Conservation (phyloP, 306 rosid species). For the Trichosanthes cucumerina region DNA sequence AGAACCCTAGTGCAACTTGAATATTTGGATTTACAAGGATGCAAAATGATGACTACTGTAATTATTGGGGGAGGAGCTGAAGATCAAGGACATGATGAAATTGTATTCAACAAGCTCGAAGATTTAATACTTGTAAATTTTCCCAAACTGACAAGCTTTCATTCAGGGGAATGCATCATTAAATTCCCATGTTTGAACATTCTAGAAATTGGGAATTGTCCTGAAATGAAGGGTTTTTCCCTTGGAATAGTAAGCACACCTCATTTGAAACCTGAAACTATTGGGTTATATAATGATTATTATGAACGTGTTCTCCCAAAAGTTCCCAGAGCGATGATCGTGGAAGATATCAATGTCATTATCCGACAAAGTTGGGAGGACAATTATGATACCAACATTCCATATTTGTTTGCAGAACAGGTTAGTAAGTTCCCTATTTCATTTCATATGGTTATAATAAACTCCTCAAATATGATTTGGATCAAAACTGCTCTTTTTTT, state of each 20-base stretch:
- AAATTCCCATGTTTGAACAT: neutral
- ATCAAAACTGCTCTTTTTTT: no score
- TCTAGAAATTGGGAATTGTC: neutral
- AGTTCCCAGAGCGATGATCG: neutral
- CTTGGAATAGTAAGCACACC: neutral
- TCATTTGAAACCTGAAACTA: neutral
- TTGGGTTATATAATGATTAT: no score
- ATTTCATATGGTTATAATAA: no score
- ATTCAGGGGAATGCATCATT: neutral
- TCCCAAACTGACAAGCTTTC: neutral
- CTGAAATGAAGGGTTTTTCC: constrained; percentile 9
- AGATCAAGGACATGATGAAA: neutral
- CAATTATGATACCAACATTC: neutral
- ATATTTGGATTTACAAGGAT: rapidly evolving
- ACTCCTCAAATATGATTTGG: no score
- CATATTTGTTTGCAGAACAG: neutral
- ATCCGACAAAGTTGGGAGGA: neutral
- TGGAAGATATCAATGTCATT: neutral
- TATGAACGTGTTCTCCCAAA: no score
- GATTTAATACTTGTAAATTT: neutral
- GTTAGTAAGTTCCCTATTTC: no score
- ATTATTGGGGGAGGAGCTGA: neutral
- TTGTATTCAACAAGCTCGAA: neutral
- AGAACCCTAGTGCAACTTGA: neutral
- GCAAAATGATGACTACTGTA: neutral